These are phyloP conservation scores for Alternaria ethzedia DNA, from an alignment of 2,329 filamentous ascomycete genomes.

Conservation along the genomic window DNA sequence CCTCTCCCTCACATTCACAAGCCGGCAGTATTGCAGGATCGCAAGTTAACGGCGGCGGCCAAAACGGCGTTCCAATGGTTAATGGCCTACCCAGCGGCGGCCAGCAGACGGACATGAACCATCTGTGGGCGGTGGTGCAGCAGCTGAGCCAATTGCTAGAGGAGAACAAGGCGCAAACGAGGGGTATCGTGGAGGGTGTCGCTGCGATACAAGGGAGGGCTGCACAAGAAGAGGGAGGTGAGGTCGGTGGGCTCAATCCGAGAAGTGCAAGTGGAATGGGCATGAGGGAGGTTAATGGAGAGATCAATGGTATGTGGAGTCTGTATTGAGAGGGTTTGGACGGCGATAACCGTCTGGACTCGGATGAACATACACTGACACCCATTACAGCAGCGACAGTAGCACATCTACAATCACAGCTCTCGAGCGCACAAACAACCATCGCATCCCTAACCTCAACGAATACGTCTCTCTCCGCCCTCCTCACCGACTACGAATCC, in stretches of 20 bases:
- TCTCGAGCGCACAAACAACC: slow-evolving; percentile 35
- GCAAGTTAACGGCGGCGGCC: slow-evolving; percentile 41
- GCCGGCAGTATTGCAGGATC: slow-evolving; percentile 19
- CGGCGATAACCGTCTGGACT: neutral
- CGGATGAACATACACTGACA: slow-evolving; percentile 6
- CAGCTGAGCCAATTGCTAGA: slow-evolving; percentile 49
- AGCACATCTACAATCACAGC: slow-evolving; percentile 38
- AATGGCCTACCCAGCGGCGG: slow-evolving; percentile 49
- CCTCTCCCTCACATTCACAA: slow-evolving; percentile 41
- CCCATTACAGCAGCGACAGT: slow-evolving; percentile 36
- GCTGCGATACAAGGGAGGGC: slow-evolving; percentile 47
- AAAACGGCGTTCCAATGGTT: slow-evolving; percentile 47
- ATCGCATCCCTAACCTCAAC: slow-evolving; percentile 33
- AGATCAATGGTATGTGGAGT: slow-evolving; percentile 37
- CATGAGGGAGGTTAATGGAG: slow-evolving; percentile 45
- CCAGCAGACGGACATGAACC: slow-evolving; percentile 53
- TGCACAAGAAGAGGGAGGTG: slow-evolving; percentile 40
- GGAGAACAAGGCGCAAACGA: slow-evolving; percentile 49
- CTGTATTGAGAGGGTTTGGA: neutral
- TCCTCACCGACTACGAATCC: slow-evolving; percentile 53
- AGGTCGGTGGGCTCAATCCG: slow-evolving; percentile 11
- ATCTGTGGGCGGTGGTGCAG: slow-evolving; percentile 51
- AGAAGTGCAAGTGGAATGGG: slow-evolving; percentile 12
- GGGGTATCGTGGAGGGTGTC: slow-evolving; percentile 48
- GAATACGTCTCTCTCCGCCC: slow-evolving; percentile 33